phyloP scores from a whole-genome alignment of 257 asterid species.

The Capsicum baccatum region DNA sequence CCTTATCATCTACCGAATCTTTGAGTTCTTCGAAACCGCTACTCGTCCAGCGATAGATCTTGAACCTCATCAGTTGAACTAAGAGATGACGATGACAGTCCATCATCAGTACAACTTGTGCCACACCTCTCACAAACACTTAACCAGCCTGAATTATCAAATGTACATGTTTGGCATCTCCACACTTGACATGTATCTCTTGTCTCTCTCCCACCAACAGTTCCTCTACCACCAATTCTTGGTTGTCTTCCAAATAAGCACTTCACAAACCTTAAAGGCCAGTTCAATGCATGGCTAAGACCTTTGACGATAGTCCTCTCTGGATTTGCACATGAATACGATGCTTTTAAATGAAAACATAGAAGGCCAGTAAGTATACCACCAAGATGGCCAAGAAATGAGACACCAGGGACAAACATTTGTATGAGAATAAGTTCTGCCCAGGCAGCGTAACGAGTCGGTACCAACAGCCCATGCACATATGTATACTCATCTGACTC shows the following conservation, averaged over 20 bases:
- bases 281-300: constrained; percentile 46
- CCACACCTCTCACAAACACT: constrained; percentile 78
- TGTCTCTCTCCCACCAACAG: constrained; percentile 43
- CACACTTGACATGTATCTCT: constrained; percentile 45
- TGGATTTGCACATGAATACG: constrained; percentile 54
- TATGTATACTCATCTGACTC: no score
- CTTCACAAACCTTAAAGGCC: constrained; percentile 61
- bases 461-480: no score
- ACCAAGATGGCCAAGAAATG: constrained; percentile 91
- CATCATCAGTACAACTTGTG: constrained; percentile 38
- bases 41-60: constrained; percentile 58
- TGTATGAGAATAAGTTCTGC: no score
- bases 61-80: constrained; percentile 28
- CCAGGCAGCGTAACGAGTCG: no score
- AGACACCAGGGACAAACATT: constrained; percentile 84
- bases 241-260: constrained; percentile 38
- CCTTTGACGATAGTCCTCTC: constrained; percentile 49
- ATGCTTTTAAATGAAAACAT: constrained; percentile 52
- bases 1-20: constrained; percentile 55
- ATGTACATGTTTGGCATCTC: constrained; percentile 87
- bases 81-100: background rate
- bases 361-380: constrained; percentile 85
- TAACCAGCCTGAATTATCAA: constrained; percentile 57
- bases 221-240: constrained; percentile 62
- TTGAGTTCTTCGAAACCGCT: constrained; percentile 63